These are phyloP conservation scores for Serendipita sp. DNA, from an alignment of 768 basidiomycete species.

Conservation along the genomic window DNA sequence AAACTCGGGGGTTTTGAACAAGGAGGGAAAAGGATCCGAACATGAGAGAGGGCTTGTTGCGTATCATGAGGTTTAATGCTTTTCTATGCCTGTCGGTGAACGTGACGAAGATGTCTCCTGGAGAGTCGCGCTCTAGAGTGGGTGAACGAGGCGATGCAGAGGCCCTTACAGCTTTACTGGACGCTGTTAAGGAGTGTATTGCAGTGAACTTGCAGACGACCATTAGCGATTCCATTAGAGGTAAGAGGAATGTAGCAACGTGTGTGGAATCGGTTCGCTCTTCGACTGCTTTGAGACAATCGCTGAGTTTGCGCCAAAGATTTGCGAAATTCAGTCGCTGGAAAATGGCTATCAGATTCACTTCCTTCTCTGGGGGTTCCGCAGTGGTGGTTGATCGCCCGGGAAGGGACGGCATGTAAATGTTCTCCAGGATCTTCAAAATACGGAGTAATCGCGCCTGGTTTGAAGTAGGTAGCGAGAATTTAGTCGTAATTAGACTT, in stretches of 20 bases:
- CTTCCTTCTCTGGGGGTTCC: constrained; percentile 23
- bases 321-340: constrained; percentile 80
- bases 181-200: constrained; percentile 32
- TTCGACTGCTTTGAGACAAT: constrained; percentile 72
- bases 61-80: constrained; percentile 90
- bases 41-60: constrained; percentile 95
- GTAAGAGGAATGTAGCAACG: constrained; percentile 80
- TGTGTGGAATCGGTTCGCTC: constrained; percentile 67
- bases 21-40: constrained; percentile 94
- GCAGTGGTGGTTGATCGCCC: constrained; percentile 21
- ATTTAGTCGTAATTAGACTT: constrained; percentile 64
- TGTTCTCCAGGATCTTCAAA: constrained; percentile 94
- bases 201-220: constrained; percentile 94
- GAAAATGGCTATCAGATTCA: constrained; percentile 78
- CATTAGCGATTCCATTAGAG: constrained; percentile 93
- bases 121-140: constrained; percentile 32
- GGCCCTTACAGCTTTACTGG: constrained; percentile 39
- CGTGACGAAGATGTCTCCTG: constrained; percentile 80
- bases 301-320: constrained; percentile 80
- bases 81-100: constrained; percentile 92
- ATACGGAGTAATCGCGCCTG: constrained; percentile 95
- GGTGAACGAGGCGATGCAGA: constrained; percentile 43
- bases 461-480: constrained; percentile 83
- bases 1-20: constrained; percentile 86
- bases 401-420: constrained; percentile 47